Base-by-base conservation (phyloP, 805 yeast genomes). In the Wickerhamiella sergipiensis region DNA sequence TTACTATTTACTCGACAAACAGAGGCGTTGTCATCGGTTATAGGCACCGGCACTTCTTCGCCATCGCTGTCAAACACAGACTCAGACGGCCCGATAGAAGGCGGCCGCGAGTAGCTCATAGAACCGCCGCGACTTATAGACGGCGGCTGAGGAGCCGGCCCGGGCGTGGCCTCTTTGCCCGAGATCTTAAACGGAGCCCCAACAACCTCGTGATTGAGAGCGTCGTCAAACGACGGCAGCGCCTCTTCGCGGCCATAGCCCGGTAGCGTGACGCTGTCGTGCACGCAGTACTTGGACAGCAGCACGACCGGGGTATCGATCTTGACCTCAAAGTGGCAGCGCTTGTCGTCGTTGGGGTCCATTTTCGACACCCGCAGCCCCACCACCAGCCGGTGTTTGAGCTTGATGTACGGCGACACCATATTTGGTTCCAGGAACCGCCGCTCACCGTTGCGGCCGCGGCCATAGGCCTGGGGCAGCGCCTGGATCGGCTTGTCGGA, bases 191-290 rank as follows among this genome's bases (percentile, higher is more conserved):
- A 21, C 8, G 55, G 50, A 2, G 29, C 51, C 22, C 61, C 59
- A 17, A 60, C 50, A 3, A 59, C 50, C 48, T 50, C 49, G 49
- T 59, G 64, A 36, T 43, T 51, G 53, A 56, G 51, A 13, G 62
- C 61, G 31, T 60, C 64, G 43, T 55, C 60, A 46, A 61, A 61
- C 17, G 64, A 51, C 13, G 64, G 64, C 29, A 57, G 59, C 23
- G 38, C 50, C 19, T 53, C 61, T 8, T 33, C 15, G 22, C 15
- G 52, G 19, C 55, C 48, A 50, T 64, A 65, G 31, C 51, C 48
- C 8, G 68, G 68, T 44, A 65, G 57, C 23, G 56, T 60, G 33
- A 63, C 59, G 52, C 54, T 64, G 10, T 59, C 67, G 22, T 51
- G 53, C 18, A 56, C 57, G 49, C 68, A 65, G 51, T 54, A 56